Evolutionary conservation across 2,329 filamentous ascomycete genomes (phyloP).

Genomic region (Trichophyton rubrum): DNA sequence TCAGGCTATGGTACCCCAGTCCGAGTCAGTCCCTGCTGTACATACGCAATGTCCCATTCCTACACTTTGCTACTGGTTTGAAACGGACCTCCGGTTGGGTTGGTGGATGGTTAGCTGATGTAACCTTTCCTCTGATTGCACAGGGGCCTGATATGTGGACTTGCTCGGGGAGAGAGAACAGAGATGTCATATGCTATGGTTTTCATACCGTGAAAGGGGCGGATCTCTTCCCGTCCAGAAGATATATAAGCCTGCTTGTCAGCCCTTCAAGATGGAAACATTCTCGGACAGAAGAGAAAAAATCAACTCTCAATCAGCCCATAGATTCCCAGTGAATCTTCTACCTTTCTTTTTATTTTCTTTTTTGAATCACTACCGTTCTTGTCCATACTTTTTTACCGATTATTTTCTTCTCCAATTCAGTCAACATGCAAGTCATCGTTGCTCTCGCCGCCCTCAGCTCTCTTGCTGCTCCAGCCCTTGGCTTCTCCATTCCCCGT

Average conservation of each 20-base stretch:
- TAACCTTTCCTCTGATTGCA: background rate
- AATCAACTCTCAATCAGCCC: background rate
- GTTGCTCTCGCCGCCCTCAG: conserved; percentile 5
- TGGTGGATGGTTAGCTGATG: background rate
- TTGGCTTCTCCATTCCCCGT: conserved; percentile 4
- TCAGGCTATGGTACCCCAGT: background rate
- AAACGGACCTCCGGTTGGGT: background rate
- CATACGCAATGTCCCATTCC: background rate
- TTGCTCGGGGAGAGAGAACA: background rate
- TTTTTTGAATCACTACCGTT: background rate
- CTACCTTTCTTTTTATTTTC: background rate
- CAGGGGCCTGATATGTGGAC: background rate
- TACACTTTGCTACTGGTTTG: background rate
- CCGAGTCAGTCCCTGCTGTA: background rate
- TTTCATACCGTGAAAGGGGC: background rate
- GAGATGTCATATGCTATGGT: background rate
- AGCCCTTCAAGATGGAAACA: background rate
- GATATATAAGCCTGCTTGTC: background rate
- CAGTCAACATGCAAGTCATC: conserved; percentile 7
- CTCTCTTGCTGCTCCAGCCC: conserved; percentile 3
- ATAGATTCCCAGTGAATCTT: background rate
- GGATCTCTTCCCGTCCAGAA: background rate
- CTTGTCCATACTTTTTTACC: background rate
- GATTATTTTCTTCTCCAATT: background rate
- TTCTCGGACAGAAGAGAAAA: background rate